Base-by-base conservation (phyloP, 805 yeast genomes). In the Lachancea quebecensis region DNA sequence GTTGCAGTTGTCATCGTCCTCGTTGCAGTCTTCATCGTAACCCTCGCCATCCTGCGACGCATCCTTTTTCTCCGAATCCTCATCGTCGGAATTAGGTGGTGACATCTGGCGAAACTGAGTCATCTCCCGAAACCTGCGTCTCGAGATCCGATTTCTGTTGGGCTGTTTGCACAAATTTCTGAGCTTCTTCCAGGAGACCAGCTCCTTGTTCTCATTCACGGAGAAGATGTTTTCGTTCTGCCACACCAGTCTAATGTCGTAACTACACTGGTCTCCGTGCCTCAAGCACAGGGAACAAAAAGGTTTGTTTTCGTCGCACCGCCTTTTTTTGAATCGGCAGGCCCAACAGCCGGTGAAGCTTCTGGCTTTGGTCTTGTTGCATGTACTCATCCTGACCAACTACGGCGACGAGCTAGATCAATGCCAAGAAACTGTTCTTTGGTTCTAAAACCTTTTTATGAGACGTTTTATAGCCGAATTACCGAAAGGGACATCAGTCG, bases 281-380 rank as follows among this genome's bases (percentile, higher is more conserved):
- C 49, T 54, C 10, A 47, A 38, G 36, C 67, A 63, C 14, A 55
- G 35, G 1, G 64, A 51, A 38, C 66, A 63, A n/a, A 47, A 32
- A 1, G 65, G 65, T 46, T 51, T 59, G 4, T 35, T 33, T 39
- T 57, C 57, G 44, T 63, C 64, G 48, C 67, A 63, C 39, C 59
- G 56, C 15, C 62, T 51, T 40, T 63, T 63, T 44, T 62, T 62
- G 17, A 58, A 54, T 35, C 66, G 46, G 37, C 67, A 63, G 5
- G 64, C 60, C 67, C 67, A 63, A 45, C 67, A 63, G 5, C 66
- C 66, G 6, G 62, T 61, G 21, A 63, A 63, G 1, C 60, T 58
- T 47, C 67, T 56, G 10, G 56, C 58, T 38, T 49, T 51, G 35
- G 48, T 40, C 42, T 31, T 41, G 30, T 18, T 42, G 15, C 14